Base-by-base conservation (phyloP, 768 basidiomycete species). In the Sistotremastrum niveocremeum region DNA sequence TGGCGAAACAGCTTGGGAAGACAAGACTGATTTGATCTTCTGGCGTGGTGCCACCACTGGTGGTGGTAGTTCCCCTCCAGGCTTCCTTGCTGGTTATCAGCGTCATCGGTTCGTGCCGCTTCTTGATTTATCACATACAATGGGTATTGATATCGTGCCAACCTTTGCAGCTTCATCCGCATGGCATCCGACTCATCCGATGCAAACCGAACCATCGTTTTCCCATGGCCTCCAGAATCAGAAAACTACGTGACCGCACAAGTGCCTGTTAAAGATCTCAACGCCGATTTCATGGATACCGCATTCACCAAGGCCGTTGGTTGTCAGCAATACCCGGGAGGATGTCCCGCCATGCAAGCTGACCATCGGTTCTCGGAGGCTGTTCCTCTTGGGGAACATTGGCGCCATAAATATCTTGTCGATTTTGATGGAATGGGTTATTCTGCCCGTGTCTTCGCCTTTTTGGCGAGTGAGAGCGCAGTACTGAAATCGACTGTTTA, bases 1-100 rank as follows among this genome's bases (percentile, higher is more conserved):
- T 45, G 84, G 88, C 80, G 93, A 97, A 56, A 66, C 62, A 1
- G 76, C 84, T 1, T 99, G 94, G 94, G 82, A 86, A 45, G 65
- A 81, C 49, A 98, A 98, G 66, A 64, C 68, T n/a, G 76, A 89
- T 58, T 76, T 75, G 57, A 74, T 98, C 37, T 93, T 93, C 61
- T 99, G 94, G 89, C 68, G 95, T 39, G 95, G 95, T 7, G 89
- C 91, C 2, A 94, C 89, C 0, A 98, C 94, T 0, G 95, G 95
- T 46, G 93, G 93, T 1, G 91, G 91, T 32, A 85, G 73, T 50
- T 81, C 81, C 36, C 91, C 91, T 1, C 76, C 79, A 0, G 90
- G 91, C 0, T 94, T 86, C 57, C 65, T 85, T 2, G 64, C 77
- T 2, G 74, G 79, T 51, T 95, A 91, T 54, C 91, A 97, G 49